phyloP scores from a whole-genome alignment of 2,329 filamentous ascomycete species.

The Neocucurbitaria cava region DNA sequence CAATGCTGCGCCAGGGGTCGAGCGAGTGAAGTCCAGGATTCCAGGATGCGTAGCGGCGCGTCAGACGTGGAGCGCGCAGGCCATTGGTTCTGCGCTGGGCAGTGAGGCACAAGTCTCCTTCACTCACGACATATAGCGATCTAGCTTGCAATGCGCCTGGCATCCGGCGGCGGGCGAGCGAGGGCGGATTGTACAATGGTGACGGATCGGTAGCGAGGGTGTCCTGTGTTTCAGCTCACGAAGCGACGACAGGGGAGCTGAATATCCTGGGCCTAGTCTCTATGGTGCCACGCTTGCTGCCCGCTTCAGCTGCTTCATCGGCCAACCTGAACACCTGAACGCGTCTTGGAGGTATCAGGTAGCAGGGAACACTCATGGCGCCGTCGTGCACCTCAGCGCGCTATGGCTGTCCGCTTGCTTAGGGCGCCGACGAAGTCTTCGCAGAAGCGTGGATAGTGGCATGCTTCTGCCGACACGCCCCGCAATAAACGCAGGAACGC shows the following conservation, averaged over 20 bases:
- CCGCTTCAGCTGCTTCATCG: slow-evolving; percentile 3
- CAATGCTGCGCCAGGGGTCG: slow-evolving; percentile 4
- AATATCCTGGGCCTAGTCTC: slow-evolving; percentile 1
- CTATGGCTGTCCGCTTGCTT: background rate
- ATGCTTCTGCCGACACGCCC: background rate
- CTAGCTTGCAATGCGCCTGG: slow-evolving; percentile 9
- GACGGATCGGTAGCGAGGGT: background rate
- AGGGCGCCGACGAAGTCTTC: background rate
- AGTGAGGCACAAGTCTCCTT: slow-evolving; percentile 9
- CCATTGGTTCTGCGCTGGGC: slow-evolving; percentile 18
- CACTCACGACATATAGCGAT: background rate
- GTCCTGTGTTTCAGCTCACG: slow-evolving; percentile 16
- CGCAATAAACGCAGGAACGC: slow-evolving; percentile 15
- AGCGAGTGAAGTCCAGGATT: background rate
- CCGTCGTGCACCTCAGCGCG: background rate
- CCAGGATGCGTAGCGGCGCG: slow-evolving; percentile 10
- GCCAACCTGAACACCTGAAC: background rate
- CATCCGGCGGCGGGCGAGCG: slow-evolving; percentile 5
- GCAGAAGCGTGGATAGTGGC: background rate
- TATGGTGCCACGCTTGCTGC: background rate
- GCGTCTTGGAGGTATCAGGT: too few species aligned
- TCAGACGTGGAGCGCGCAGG: slow-evolving; percentile 15
- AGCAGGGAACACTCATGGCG: background rate
- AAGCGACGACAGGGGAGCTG: background rate
- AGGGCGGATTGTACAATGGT: slow-evolving; percentile 3